phyloP scores from a whole-genome alignment of 2,329 filamentous ascomycete genomes.

The Thelonectria blattea region DNA sequence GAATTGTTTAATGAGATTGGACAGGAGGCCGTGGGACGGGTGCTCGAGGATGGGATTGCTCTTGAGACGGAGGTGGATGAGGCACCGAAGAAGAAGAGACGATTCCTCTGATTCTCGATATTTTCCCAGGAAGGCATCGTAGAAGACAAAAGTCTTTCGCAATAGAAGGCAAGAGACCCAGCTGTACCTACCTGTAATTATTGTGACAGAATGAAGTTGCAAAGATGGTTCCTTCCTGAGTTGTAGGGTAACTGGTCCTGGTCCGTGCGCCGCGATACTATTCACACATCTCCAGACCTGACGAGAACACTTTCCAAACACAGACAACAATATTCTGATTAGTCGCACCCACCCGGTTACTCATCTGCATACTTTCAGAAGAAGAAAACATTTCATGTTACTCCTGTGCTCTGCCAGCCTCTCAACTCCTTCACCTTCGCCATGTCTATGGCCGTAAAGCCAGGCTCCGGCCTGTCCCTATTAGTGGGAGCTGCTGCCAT shows the following conservation, averaged over 20 bases:
- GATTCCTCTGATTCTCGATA: conserved; percentile 20
- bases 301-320: neutral
- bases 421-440: neutral
- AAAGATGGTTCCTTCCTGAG: conserved; percentile 7
- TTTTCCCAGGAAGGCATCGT: too few relatives aligned
- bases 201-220: too few relatives aligned
- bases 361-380: neutral
- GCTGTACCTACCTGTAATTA: too few relatives aligned
- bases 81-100: conserved; percentile 27
- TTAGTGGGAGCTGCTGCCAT: conserved; percentile 6
- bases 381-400: too few relatives aligned
- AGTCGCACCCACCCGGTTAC: neutral
- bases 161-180: too few relatives aligned
- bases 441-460: conserved; percentile 7
- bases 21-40: conserved; percentile 32
- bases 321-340: neutral
- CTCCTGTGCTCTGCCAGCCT: too few relatives aligned
- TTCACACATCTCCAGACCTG: too few relatives aligned
- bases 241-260: neutral
- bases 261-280: neutral
- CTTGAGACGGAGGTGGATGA: neutral
- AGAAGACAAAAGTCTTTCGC: too few relatives aligned
- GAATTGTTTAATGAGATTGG: conserved; percentile 38
- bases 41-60: conserved; percentile 19
- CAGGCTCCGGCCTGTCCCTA: conserved; percentile 9